A percentile compares a stretch with the other conserved stretches of the same genome.
Conservation (phyloP, 768 basidiomycete species). For the Rhizopogon roseolus region DNA sequence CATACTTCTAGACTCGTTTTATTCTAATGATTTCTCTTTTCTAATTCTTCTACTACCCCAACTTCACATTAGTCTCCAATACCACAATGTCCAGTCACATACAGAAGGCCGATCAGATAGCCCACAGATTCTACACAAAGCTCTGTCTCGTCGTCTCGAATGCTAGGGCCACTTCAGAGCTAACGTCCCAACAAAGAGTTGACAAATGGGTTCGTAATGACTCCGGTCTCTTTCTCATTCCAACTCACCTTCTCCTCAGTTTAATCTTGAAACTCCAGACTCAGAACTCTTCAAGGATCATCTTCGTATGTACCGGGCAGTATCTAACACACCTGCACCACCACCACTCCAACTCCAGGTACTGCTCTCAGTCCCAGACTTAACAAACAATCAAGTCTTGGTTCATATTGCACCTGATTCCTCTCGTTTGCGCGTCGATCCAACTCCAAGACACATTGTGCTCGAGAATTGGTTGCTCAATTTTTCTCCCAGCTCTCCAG, state of each 20-base stretch:
- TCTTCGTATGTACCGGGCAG: conserved; percentile 52
- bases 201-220: conserved; percentile 77
- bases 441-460: conserved; percentile 62
- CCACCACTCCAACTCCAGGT: conserved; percentile 66
- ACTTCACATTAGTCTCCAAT: conserved; percentile 10
- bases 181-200: conserved; percentile 39
- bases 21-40: conserved; percentile 24
- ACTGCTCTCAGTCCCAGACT: conserved; percentile 63
- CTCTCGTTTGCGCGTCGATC: conserved; percentile 60
- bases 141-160: conserved; percentile 71
- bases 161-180: conserved; percentile 60
- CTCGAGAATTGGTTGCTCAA: conserved; percentile 67
- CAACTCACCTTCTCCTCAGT: conserved; percentile 35
- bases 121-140: conserved; percentile 79
- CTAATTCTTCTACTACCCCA: conserved; percentile 25
- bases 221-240: neutral
- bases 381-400: conserved; percentile 65
- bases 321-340: conserved; percentile 37
- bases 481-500: conserved; percentile 29
- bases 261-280: conserved; percentile 79
- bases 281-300: conserved; percentile 62
- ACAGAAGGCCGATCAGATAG: conserved; percentile 81
- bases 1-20: conserved; percentile 16
- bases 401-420: conserved; percentile 58
- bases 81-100: conserved; percentile 43